Evolutionary conservation across 768 basidiomycete species (phyloP).

Genomic region (Boletus rubescentipes): DNA sequence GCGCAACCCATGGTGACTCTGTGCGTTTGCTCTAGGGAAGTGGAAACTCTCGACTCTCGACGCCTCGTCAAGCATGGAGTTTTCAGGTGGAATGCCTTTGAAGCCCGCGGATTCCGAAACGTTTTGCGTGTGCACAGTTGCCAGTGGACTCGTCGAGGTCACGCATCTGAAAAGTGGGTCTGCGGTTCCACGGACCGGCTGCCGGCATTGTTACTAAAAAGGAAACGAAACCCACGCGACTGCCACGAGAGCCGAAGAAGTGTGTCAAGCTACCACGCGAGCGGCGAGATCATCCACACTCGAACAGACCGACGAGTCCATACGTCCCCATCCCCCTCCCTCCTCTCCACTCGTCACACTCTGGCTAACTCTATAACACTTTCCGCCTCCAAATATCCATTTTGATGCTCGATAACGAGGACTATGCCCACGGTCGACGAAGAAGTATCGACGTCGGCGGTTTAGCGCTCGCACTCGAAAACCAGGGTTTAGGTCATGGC

Average conservation of each 20-base stretch:
- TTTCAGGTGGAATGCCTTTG: neutral
- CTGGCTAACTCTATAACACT: neutral
- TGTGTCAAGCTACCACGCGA: slow-evolving; percentile 37
- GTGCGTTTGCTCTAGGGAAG: neutral
- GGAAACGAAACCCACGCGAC: slow-evolving; percentile 28
- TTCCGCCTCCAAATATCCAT: neutral
- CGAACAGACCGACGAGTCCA: slow-evolving; percentile 15
- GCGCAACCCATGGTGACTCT: neutral
- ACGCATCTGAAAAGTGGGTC: no score
- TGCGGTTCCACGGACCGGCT: slow-evolving; percentile 6
- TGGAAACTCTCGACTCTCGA: neutral
- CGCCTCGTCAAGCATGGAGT: neutral
- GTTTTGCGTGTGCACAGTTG: no score
- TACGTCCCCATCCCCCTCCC: slow-evolving; percentile 7
- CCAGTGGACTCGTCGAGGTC: no score
- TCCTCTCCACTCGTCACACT: neutral
- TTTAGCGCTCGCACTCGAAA: slow-evolving; percentile 72
- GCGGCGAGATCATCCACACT: slow-evolving; percentile 31
- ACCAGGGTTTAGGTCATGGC: slow-evolving; percentile 62
- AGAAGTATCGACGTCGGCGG: slow-evolving; percentile 91
- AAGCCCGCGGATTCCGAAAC: neutral
- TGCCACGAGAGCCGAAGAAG: slow-evolving; percentile 36
- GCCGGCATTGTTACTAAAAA: slow-evolving; percentile 20
- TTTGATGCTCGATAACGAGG: slow-evolving; percentile 32
- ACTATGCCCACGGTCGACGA: slow-evolving; percentile 41